A percentile compares a stretch with the other conserved stretches of the same genome.
Evolutionary conservation across 208 protist genomes (phyloP).

Genomic region (Angomonas deanei): DNA sequence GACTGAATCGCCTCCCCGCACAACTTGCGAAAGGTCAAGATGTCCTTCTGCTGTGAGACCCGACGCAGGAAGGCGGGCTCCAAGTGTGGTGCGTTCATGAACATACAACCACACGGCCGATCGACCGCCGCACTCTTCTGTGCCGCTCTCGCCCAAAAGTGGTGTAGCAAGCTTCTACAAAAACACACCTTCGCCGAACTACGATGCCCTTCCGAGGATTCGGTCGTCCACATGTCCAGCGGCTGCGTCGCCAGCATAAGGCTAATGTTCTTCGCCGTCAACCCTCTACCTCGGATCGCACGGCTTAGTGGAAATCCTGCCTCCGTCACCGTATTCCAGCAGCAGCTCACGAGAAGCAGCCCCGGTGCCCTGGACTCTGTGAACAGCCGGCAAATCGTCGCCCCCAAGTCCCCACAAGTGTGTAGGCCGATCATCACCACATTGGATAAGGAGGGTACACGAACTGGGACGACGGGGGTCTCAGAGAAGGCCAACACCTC

Average conservation of each 20-base stretch:
- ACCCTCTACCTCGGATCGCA: conserved; percentile 35
- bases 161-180: conserved; percentile 67
- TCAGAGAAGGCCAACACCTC: conserved; percentile 27
- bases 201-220: conserved; percentile 52
- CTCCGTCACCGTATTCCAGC: conserved; percentile 79
- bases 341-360: conserved; percentile 87
- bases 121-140: conserved; percentile 13
- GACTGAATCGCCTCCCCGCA: conserved; percentile 33
- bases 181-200: conserved; percentile 71
- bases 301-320: conserved; percentile 70
- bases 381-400: conserved; percentile 77
- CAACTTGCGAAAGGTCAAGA: conserved; percentile 47
- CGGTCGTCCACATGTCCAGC: conserved; percentile 71
- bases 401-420: conserved; percentile 82
- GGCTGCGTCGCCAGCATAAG: conserved; percentile 85
- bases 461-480: conserved; percentile 25
- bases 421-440: conserved; percentile 76
- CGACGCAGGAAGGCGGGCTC: conserved; percentile 71
- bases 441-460: conserved; percentile 64
- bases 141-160: conserved; percentile 44
- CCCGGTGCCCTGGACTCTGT: conserved; percentile 30
- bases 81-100: conserved; percentile 50
- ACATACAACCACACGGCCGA: too few species aligned
- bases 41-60: conserved; percentile 53
- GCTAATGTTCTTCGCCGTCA: conserved; percentile 44